Percentiles rank a stretch among this genome's conserved stretches.
These are phyloP conservation scores for Fraxinus xanthoxyloides DNA, from an alignment of 305 asterid species.

Conservation along the genomic window DNA sequence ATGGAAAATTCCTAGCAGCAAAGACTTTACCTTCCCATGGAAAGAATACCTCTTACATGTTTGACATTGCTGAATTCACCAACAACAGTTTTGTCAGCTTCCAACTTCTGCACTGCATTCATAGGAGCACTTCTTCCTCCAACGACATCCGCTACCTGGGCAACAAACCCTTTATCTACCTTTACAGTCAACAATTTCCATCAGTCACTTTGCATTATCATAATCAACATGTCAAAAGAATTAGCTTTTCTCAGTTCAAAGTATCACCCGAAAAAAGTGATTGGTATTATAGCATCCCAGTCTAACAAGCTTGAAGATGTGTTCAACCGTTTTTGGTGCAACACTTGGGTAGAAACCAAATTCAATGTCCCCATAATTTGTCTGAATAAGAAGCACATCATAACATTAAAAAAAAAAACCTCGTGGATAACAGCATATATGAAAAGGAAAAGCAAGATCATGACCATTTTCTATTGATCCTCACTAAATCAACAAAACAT, in stretches of 20 bases:
- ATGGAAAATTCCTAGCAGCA: constrained; percentile 7
- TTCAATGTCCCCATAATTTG: constrained; percentile 64
- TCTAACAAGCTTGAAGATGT: constrained; percentile 88
- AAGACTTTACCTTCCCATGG: constrained; percentile 89
- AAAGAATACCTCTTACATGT: constrained; percentile 93
- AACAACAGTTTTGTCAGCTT: constrained; percentile 68
- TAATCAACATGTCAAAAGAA: background rate
- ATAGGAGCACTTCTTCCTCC: constrained; percentile 93
- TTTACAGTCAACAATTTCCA: constrained; percentile 27
- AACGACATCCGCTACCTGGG: constrained; percentile 93
- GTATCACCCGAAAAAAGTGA: constrained; percentile 88
- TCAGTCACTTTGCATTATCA: constrained; percentile 12
- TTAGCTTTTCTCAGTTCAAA: background rate
- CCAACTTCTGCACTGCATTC: constrained; percentile 73
- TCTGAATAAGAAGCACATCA: constrained; percentile 45
- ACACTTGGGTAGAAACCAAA: constrained; percentile 66
- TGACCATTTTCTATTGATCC: background rate
- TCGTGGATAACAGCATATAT: background rate
- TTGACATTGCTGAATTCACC: constrained; percentile 94
- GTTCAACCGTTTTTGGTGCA: constrained; percentile 81
- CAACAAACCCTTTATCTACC: constrained; percentile 96
- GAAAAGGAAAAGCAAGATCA: background rate
- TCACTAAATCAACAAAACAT: background rate
- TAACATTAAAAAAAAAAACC: constrained; percentile 13
- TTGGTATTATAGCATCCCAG: constrained; percentile 89